phyloP scores from a whole-genome alignment of 2,329 filamentous ascomycete species.

The Xenosphaeropsis pyriputrescens region DNA sequence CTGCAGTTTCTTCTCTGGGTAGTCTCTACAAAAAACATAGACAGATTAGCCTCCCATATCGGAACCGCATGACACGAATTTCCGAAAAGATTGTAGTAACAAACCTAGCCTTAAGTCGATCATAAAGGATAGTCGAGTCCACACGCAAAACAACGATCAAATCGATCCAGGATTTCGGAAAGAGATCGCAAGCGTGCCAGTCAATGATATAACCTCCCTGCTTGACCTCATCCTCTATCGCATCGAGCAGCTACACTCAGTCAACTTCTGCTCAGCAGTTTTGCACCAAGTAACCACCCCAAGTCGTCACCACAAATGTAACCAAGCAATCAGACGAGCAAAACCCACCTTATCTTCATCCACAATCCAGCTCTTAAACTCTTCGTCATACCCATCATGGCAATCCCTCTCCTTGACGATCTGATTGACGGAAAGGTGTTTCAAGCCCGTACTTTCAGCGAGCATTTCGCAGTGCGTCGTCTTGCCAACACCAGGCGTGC shows the following conservation, averaged over 20 bases:
- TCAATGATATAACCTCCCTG: slow-evolving; percentile 81
- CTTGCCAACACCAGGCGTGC: slow-evolving; percentile 92
- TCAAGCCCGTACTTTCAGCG: slow-evolving; percentile 60
- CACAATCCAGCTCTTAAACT: slow-evolving; percentile 78
- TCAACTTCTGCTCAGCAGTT: too few relatives aligned
- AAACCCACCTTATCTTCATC: slow-evolving; percentile 78
- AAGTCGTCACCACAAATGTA: neutral
- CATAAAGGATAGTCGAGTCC: slow-evolving; percentile 68
- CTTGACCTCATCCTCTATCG: slow-evolving; percentile 69
- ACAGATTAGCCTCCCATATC: neutral
- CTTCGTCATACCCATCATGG: slow-evolving; percentile 77
- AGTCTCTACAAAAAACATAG: slow-evolving; percentile 38
- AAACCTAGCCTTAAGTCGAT: slow-evolving; percentile 63
- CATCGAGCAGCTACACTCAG: slow-evolving; percentile 56
- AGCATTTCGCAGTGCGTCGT: slow-evolving; percentile 81
- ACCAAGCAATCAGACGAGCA: neutral
- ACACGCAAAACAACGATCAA: slow-evolving; percentile 83
- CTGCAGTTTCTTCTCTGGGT: slow-evolving; percentile 75
- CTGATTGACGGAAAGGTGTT: slow-evolving; percentile 79
- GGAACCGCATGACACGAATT: neutral
- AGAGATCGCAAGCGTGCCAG: slow-evolving; percentile 96
- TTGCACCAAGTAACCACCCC: too few relatives aligned
- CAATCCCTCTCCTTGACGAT: slow-evolving; percentile 80
- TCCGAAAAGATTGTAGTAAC: slow-evolving; percentile 3
- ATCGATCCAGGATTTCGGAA: slow-evolving; percentile 88